These are phyloP conservation scores for Mrakia blollopis DNA, from an alignment of 768 basidiomycete genomes.

Conservation along the genomic window DNA sequence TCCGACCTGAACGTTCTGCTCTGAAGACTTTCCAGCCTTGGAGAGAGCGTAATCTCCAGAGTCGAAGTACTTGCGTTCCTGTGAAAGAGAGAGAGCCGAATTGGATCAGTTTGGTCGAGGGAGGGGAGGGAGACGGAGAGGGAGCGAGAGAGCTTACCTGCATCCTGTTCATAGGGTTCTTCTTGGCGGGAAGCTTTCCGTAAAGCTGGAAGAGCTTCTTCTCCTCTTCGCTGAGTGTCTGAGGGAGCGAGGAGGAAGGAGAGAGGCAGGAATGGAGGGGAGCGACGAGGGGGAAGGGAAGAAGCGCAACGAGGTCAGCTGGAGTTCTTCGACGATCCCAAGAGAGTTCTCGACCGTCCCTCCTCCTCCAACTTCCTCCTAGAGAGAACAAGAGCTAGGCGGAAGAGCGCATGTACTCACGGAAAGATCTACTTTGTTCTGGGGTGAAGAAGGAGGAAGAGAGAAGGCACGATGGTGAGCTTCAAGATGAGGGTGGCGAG, in stretches of 20 bases:
- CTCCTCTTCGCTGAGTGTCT: constrained; percentile 85
- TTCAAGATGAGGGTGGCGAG: constrained; percentile 33
- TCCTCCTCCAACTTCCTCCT: constrained; percentile 26
- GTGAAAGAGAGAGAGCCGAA: background rate
- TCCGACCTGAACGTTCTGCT: constrained; percentile 73
- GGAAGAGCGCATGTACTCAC: constrained; percentile 51
- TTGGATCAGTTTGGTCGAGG: background rate
- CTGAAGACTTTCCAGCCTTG: constrained; percentile 76
- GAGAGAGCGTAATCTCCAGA: constrained; percentile 97
- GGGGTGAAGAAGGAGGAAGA: constrained; percentile 66
- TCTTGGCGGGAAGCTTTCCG: constrained; percentile 88
- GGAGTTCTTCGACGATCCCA: constrained; percentile 35
- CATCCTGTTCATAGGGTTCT: constrained; percentile 89
- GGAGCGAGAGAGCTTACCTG: constrained; percentile 46
- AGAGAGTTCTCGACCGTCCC: constrained; percentile 10
- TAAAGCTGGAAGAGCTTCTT: constrained; percentile 90
- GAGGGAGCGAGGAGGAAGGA: background rate
- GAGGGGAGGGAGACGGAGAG: too few species aligned
- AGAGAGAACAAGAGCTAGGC: background rate
- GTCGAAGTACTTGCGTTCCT: constrained; percentile 99
- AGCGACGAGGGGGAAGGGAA: background rate
- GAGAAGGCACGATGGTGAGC: constrained; percentile 33
- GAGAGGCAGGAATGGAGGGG: constrained; percentile 4
- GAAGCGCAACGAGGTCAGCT: constrained; percentile 8
- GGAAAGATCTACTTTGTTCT: constrained; percentile 92